Percentiles rank a stretch among this genome's conserved stretches.
phyloP scores from a whole-genome alignment of 192 early-diverging fungal genomes.

The Linnemannia exigua region DNA sequence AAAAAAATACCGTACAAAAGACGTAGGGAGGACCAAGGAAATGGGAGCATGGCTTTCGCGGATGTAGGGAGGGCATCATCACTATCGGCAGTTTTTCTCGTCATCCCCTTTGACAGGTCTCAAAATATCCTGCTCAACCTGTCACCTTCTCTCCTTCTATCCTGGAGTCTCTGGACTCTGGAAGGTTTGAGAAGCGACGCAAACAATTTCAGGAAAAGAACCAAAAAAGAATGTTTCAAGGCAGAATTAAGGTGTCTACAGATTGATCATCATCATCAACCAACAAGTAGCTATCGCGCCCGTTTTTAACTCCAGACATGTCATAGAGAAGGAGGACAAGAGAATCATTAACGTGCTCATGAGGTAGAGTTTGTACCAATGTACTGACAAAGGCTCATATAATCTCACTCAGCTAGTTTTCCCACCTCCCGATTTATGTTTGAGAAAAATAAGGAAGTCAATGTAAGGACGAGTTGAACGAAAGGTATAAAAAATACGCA shows the following conservation, averaged over 20 bases:
- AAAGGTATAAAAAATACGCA: no score
- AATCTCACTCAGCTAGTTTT: no score
- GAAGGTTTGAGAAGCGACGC: neutral
- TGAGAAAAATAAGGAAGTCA: no score
- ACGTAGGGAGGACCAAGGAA: no score
- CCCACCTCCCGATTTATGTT: no score
- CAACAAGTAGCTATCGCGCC: neutral
- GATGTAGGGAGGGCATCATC: neutral
- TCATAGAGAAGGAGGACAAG: no score
- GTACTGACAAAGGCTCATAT: no score
- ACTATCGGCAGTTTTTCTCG: neutral
- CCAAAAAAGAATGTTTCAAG: neutral
- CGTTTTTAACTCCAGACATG: neutral
- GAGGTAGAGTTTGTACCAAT: no score
- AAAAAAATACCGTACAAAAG: no score
- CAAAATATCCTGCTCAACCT: neutral
- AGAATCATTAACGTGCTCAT: no score
- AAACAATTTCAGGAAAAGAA: neutral
- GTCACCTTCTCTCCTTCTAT: neutral
- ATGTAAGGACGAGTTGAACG: no score
- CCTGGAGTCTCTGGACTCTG: neutral
- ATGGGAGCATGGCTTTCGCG: no score
- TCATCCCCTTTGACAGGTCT: neutral
- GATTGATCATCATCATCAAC: neutral
- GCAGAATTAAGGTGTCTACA: neutral